phyloP scores from a whole-genome alignment of 257 asterid genomes.

The Scutellaria barbata region DNA sequence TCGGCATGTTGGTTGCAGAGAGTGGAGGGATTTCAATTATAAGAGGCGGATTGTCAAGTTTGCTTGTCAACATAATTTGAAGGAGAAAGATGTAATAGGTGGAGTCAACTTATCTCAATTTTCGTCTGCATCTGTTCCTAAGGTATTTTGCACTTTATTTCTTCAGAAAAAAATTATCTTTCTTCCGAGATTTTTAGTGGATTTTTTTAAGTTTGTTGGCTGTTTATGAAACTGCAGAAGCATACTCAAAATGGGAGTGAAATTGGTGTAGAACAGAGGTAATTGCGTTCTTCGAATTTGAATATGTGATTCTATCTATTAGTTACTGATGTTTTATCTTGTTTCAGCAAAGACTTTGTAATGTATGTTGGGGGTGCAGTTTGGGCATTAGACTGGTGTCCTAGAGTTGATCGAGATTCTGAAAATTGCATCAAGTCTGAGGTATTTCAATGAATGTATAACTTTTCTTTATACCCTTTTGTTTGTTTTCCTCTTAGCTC shows the following conservation, averaged over 20 bases:
- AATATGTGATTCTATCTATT: conserved; percentile 10
- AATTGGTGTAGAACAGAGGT: conserved; percentile 48
- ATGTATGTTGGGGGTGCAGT: conserved; percentile 88
- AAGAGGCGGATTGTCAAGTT: conserved; percentile 62
- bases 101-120: conserved; percentile 70
- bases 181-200: not conserved
- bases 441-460: conserved; percentile 48
- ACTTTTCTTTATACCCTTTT: not conserved
- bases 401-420: conserved; percentile 53
- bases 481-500: not conserved
- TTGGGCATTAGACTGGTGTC: conserved; percentile 99
- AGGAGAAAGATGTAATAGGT: conserved; percentile 60
- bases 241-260: conserved; percentile 30
- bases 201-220: conserved; percentile 6
- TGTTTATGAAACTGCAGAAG: conserved; percentile 40
- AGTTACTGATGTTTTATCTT: conserved; percentile 22
- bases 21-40: conserved; percentile 80
- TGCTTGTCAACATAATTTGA: conserved; percentile 54
- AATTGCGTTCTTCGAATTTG: conserved; percentile 29
- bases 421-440: conserved; percentile 53
- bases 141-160: conserved; percentile 48
- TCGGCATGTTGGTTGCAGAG: conserved; percentile 45
- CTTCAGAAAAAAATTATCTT: conserved; percentile 2
- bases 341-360: conserved; percentile 78
- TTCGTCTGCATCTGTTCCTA: conserved; percentile 84